Evolutionary conservation across 2,329 filamentous ascomycete genomes (phyloP), one percentile per base, ranked within the genome.

Genomic region (Aspergillus sergii): DNA sequence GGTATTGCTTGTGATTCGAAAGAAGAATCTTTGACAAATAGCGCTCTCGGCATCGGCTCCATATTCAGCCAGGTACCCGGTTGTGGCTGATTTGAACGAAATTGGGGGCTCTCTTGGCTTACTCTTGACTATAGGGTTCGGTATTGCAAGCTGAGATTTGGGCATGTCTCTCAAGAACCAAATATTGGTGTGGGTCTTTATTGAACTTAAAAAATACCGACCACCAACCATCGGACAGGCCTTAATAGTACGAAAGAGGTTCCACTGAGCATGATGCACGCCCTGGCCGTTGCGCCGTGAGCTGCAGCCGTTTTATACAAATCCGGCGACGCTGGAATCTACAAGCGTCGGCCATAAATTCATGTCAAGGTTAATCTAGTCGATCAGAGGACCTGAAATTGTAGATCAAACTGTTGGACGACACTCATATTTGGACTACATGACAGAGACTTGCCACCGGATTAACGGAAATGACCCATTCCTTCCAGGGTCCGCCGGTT

Each of bases 81-180:
- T 11, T 30, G 46, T 50, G 46, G 46, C 46, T 26, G 14, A 30
- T 28, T 28, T 9, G n/a, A 50, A 16, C 5, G 46, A 50, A 14
- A 26, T 7, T 28, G 12, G 45, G 12, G 12, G 23, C 23, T 32
- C 12, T 34, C 28, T 28, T 8, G 50, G 28, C 50, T 19, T 10
- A 10, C 12, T 14, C 4, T 21, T 11, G 9, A 34, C 19, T 21
- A 19, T 32, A 28, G 50, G 30, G 19, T 36, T 36, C 21, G 32
- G n/a, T 51, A 51, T 50, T 16, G 23, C 23, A 53, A 50, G 58
- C 32, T 54, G 58, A 43, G 58, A 45, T 36, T 54, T 54, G 30
- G 23, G 51, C n/a, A 4, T 36, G 51, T 54, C 51, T 36, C 30
- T 54, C 10, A 9, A 16, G 51, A 54, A 36, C 51, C 30, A 34